phyloP scores from a whole-genome alignment of 805 yeast genomes.

The Spathaspora arborariae region DNA sequence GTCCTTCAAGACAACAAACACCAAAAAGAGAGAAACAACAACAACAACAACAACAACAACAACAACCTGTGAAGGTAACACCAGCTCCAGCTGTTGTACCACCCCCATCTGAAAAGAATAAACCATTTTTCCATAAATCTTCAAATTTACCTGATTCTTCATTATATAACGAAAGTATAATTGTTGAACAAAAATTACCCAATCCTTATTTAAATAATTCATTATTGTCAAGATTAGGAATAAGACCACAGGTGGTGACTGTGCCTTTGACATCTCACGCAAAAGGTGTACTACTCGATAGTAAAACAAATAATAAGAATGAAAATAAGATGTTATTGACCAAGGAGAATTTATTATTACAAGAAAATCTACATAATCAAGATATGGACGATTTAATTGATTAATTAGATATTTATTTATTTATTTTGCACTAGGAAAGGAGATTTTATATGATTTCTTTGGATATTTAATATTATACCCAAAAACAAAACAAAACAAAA shows the following conservation, averaged over 20 bases:
- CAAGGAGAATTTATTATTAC: conserved; percentile 25
- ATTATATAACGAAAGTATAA: conserved; percentile 32
- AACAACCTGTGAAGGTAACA: not conserved
- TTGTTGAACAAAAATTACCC: conserved; percentile 22
- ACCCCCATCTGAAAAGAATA: not conserved
- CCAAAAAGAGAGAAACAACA: conserved; percentile 3
- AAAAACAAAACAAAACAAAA: too few relatives aligned
- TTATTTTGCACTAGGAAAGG: too few relatives aligned
- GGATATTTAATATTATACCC: too few relatives aligned
- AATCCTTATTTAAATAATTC: conserved; percentile 33
- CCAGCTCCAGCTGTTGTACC: not conserved
- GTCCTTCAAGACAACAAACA: conserved; percentile 8
- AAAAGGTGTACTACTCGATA: conserved; percentile 4
- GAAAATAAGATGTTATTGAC: conserved; percentile 22
- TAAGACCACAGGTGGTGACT: conserved; percentile 38
- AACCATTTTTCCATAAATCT: conserved; percentile 21
- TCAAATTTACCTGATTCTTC: conserved; percentile 28
- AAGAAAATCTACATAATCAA: conserved; percentile 5
- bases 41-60: conserved; percentile 3
- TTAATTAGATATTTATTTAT: not conserved
- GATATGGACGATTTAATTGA: not conserved
- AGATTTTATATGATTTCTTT: too few relatives aligned
- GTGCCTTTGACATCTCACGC: conserved; percentile 11
- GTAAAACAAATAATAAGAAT: conserved; percentile 16
- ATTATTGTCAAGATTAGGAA: conserved; percentile 35